Evolutionary conservation across 345 rosid genomes (phyloP), one percentile per base, ranked within the genome.

Genomic region (Melaleuca alternifolia): DNA sequence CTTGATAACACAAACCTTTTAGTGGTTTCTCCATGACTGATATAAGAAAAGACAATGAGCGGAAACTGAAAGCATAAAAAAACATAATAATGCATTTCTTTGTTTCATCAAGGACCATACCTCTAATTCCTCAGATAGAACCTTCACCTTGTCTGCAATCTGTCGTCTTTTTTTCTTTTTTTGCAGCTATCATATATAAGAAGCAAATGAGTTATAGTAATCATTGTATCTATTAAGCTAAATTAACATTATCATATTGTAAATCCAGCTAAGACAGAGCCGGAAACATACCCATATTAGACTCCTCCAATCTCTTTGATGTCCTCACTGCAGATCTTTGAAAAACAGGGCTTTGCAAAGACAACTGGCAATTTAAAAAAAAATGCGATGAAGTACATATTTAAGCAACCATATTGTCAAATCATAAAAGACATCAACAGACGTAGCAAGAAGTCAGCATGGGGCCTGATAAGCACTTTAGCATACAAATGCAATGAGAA

Each of bases 291-390:
- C 89, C 89, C 20, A 87, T 50, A 50, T 24, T 85, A 37, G 87
- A 85, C 33, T 84, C 85, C 56, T 85, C 89, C 59, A 87, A 3
- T 56, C 82, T 77, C 87, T 84, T 87, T 48, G 89, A 87, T 84
- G 89, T 87, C 12, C 87, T 84, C 61, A 87, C 89, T 20, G 89
- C 87, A 81, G 85, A 87, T 50, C 89, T 84, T 59, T 87, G 89
- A 59, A 87, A 87, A 21, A 85, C 85, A 54, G 85, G 89, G 87
- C 89, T 87, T 37, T 18, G 87, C 86, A 77, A 81, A 51, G 54
- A 77, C 51, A 53, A 46, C 54, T 24, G 14, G 37, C 20, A 0
- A 56, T 23, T 14, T 46, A 15, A 41, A n/a, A 79, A 24, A 15
- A 41, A n/a, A 46, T 10, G 84, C 41, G 83, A 51, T 65, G 15